Conservation (phyloP, 805 yeast species). For the Torulaspora delbrueckii region DNA sequence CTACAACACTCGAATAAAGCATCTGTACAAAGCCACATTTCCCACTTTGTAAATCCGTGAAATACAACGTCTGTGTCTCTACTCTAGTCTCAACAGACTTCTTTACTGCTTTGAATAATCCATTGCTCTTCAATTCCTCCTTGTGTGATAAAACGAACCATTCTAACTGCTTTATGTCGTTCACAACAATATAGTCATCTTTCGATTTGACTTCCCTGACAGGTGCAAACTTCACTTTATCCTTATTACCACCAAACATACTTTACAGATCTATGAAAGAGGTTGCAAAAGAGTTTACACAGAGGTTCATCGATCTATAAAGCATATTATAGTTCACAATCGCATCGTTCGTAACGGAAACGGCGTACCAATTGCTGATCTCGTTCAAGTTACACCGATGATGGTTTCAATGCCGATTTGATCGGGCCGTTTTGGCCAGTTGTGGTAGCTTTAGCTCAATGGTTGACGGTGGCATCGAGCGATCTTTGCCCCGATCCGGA, state of each 20-base stretch:
- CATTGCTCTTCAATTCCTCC: conserved; percentile 4
- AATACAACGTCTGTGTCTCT: conserved; percentile 53
- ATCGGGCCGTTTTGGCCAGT: background rate
- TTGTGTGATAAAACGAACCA: conserved; percentile 13
- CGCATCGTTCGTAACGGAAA: conserved; percentile 4
- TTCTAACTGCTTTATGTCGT: conserved; percentile 14
- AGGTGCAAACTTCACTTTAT: conserved; percentile 14
- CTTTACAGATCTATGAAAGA: background rate
- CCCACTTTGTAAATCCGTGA: conserved; percentile 42
- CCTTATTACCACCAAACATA: conserved; percentile 12
- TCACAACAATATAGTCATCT: conserved; percentile 13
- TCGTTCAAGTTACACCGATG: conserved; percentile 1
- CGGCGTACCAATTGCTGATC: background rate
- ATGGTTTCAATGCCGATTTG: background rate
- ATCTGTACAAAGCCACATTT: conserved; percentile 49
- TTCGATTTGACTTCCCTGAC: conserved; percentile 11
- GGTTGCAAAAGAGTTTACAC: background rate
- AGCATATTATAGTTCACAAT: background rate
- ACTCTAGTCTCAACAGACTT: conserved; percentile 38
- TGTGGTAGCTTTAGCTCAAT: background rate
- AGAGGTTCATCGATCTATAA: background rate
- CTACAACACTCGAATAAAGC: conserved; percentile 47
- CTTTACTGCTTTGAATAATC: conserved; percentile 13
- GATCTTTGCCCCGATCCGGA: conserved; percentile 3
- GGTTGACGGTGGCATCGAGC: background rate